phyloP scores from a whole-genome alignment of 306 rosid species.

The Oxytropis ochrocephala region DNA sequence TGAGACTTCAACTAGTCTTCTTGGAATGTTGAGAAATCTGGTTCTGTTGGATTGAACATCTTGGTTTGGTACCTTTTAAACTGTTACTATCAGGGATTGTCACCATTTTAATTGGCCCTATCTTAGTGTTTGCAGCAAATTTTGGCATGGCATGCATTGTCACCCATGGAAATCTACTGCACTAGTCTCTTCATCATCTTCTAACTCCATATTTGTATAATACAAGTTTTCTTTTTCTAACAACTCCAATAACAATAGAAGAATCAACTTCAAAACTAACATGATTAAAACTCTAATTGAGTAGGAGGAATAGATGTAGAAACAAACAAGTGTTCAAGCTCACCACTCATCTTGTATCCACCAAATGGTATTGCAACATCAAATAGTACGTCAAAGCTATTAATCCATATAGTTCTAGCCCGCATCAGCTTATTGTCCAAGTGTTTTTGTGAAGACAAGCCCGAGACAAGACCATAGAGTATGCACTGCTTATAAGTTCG shows the following conservation, averaged over 20 bases:
- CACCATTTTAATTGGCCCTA: constrained; percentile 33
- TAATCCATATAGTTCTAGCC: no score
- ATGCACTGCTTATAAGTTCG: no score
- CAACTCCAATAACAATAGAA: constrained; percentile 43
- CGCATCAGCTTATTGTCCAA: no score
- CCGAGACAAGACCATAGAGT: no score
- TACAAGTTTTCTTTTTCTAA: constrained; percentile 46
- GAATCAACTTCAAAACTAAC: no score
- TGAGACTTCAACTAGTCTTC: constrained; percentile 18
- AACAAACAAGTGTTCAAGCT: no score
- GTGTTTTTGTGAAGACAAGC: no score
- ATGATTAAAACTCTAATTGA: no score
- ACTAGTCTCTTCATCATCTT: background rate
- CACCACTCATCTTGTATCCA: no score
- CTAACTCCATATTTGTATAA: constrained; percentile 22
- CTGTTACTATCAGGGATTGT: constrained; percentile 36
- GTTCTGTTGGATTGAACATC: constrained; percentile 82
- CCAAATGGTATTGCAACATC: no score
- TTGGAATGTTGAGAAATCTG: constrained; percentile 57
- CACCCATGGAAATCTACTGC: constrained; percentile 3
- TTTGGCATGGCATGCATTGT: constrained; percentile 7
- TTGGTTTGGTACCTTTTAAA: constrained; percentile 75
- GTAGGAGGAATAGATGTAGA: no score
- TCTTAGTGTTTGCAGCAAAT: constrained; percentile 66
- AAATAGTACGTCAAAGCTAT: no score